Evolutionary conservation across 176 grass and related monocot genomes (phyloP).

Genomic region (Pharus latifolius): DNA sequence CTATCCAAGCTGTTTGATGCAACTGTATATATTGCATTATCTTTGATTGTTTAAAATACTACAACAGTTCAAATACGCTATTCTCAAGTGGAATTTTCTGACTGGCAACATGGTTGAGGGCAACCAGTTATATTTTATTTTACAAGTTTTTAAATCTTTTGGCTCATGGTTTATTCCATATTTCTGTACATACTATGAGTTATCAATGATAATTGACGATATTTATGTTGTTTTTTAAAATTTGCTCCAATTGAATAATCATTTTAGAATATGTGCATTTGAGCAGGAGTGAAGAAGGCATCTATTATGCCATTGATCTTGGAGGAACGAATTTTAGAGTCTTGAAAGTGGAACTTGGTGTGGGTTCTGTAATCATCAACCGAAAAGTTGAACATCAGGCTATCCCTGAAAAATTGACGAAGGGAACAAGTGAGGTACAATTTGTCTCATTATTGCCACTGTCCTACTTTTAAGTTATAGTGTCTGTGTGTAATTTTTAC

Average conservation of each 20-base stretch:
- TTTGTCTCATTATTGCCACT: background rate
- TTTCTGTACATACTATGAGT: background rate
- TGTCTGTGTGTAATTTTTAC: background rate
- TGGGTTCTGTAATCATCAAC: slow-evolving; percentile 45
- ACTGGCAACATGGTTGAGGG: background rate
- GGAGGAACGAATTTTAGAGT: slow-evolving; percentile 87
- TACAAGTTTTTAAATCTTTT: background rate
- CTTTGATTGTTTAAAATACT: background rate
- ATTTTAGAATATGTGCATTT: background rate
- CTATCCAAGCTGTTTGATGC: background rate
- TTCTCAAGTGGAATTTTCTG: background rate
- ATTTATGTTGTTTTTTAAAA: too few relatives aligned
- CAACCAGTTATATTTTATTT: background rate
- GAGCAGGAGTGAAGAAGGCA: slow-evolving; percentile 74
- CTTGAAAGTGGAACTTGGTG: slow-evolving; percentile 63
- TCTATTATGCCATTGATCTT: slow-evolving; percentile 79
- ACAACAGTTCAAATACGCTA: background rate
- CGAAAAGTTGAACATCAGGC: slow-evolving; percentile 49
- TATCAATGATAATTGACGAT: background rate
- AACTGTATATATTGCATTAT: background rate
- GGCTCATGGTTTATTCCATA: background rate
- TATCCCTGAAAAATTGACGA: slow-evolving; percentile 58
- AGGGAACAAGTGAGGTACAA: slow-evolving; percentile 60
- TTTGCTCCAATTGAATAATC: background rate
- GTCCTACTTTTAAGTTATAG: background rate